Conservation (phyloP, 2,329 filamentous ascomycete genomes). For the Cordyceps tenuipes region DNA sequence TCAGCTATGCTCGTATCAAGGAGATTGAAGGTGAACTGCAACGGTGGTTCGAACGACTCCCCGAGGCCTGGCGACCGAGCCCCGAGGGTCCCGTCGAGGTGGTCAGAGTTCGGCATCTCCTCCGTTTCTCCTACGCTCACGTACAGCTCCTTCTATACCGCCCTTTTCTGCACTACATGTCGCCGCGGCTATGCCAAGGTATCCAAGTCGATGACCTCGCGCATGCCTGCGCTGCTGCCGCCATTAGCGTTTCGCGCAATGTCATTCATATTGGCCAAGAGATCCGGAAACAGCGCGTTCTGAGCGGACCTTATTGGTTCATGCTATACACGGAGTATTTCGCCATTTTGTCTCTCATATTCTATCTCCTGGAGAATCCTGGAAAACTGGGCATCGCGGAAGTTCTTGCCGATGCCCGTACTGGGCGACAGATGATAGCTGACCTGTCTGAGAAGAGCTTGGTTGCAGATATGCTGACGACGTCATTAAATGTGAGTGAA, state of each 20-base stretch:
- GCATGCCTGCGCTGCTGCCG: slow-evolving; percentile 61
- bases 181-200: slow-evolving; percentile 48
- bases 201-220: slow-evolving; percentile 64
- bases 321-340: slow-evolving; percentile 80
- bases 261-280: slow-evolving; percentile 74
- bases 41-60: slow-evolving; percentile 58
- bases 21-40: slow-evolving; percentile 57
- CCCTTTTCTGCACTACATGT: slow-evolving; percentile 77
- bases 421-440: slow-evolving; percentile 74
- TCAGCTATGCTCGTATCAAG: slow-evolving; percentile 55
- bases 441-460: slow-evolving; percentile 74
- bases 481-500: slow-evolving; percentile 60
- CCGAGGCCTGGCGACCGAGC: slow-evolving; percentile 69
- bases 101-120: slow-evolving; percentile 61
- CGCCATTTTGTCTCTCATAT: slow-evolving; percentile 68
- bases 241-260: slow-evolving; percentile 56
- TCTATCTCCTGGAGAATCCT: slow-evolving; percentile 73
- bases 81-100: slow-evolving; percentile 67
- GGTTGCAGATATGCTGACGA: slow-evolving; percentile 79
- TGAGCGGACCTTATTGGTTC: slow-evolving; percentile 84
- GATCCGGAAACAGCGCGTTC: slow-evolving; percentile 63
- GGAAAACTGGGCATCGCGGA: slow-evolving; percentile 67
- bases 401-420: slow-evolving; percentile 74
- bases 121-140: slow-evolving; percentile 73
- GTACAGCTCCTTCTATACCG: slow-evolving; percentile 77